Conservation (phyloP, 2,329 filamentous ascomycete genomes). For the Sporothrix brasiliensis region DNA sequence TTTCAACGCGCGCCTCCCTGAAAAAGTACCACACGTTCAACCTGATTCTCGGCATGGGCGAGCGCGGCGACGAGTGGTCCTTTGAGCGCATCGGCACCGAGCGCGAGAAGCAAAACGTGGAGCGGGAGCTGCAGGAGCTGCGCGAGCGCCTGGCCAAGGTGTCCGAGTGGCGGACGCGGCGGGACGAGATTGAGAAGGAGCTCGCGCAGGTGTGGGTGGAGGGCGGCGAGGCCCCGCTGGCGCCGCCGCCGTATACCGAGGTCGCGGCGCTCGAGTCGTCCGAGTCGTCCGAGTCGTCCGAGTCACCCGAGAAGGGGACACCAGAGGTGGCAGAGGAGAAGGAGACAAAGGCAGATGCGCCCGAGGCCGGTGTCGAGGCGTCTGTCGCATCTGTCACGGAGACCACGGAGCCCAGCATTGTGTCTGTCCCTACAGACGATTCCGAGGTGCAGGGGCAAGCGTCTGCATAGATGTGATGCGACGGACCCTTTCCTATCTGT, state of each 20-base stretch:
- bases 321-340: background rate
- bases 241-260: slow-evolving; percentile 53
- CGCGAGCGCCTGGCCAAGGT: slow-evolving; percentile 79
- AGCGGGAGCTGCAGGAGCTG: slow-evolving; percentile 85
- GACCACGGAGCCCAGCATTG: slow-evolving; percentile 16
- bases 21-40: slow-evolving; percentile 97
- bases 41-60: slow-evolving; percentile 78
- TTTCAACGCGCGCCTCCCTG: slow-evolving; percentile 89
- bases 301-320: background rate
- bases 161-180: slow-evolving; percentile 77
- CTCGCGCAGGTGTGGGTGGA: slow-evolving; percentile 66
- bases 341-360: background rate
- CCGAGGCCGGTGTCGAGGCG: background rate
- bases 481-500: background rate
- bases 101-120: slow-evolving; percentile 88
- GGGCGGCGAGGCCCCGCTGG: slow-evolving; percentile 52
- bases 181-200: slow-evolving; percentile 80
- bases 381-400: background rate
- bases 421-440: slow-evolving; percentile 4
- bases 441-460: background rate
- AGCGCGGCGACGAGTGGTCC: slow-evolving; percentile 83
- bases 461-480: background rate
- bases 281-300: slow-evolving; percentile 5
- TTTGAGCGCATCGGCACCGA: slow-evolving; percentile 93
- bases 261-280: slow-evolving; percentile 31